phyloP scores from a whole-genome alignment of 2,329 filamentous ascomycete species.

The Alternaria burnsii region DNA sequence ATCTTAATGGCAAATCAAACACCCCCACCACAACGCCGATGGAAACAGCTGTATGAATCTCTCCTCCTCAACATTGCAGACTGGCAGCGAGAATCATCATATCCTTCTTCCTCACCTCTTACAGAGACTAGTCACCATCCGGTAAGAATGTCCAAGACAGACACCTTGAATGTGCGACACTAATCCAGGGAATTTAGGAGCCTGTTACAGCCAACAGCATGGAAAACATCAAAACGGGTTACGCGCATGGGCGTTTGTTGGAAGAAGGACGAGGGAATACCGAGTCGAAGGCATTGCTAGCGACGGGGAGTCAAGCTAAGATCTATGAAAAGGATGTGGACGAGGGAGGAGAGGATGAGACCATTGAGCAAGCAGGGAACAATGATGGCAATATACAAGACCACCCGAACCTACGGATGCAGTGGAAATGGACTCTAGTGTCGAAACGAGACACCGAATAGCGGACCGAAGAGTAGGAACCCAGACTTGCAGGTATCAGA shows the following conservation, averaged over 20 bases:
- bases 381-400: conserved; percentile 12
- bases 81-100: not conserved
- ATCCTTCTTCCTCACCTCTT: not conserved
- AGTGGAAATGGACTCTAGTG: conserved; percentile 26
- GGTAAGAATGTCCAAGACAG: not conserved
- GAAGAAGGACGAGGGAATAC: conserved; percentile 21
- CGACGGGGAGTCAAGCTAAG: not conserved
- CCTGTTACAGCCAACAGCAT: not conserved
- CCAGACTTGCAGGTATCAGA: not conserved
- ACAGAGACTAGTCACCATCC: not conserved
- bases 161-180: not conserved
- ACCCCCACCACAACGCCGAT: not conserved
- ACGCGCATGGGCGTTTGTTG: conserved; percentile 21
- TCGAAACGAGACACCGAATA: conserved; percentile 18
- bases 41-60: not conserved
- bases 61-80: not conserved
- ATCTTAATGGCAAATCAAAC: not conserved
- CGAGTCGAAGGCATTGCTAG: not conserved
- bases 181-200: not conserved
- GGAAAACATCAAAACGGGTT: not conserved
- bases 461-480: not conserved
- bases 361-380: conserved; percentile 12
- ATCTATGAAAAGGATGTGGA: not conserved
- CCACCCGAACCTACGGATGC: conserved; percentile 24
- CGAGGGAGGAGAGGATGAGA: conserved; percentile 7